Percentiles rank a stretch among this genome's conserved stretches.
These are phyloP conservation scores for Rhizoclosmatium sp. DNA, from an alignment of 192 early-diverging fungal genomes.

Conservation along the genomic window DNA sequence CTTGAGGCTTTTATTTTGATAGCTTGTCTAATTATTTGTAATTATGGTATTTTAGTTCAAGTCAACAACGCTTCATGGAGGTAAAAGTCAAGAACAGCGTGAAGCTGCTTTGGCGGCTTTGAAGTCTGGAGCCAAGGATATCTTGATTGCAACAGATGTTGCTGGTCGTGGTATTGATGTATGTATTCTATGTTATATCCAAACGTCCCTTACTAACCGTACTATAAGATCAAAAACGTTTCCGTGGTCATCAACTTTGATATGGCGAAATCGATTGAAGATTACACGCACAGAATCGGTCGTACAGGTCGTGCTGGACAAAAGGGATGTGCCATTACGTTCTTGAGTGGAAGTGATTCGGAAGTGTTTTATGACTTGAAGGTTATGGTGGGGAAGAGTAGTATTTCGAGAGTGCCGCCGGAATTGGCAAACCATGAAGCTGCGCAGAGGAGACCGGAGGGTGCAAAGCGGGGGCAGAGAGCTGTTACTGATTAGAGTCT, in stretches of 20 bases:
- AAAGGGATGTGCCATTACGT: slow-evolving; percentile 88
- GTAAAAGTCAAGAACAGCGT: slow-evolving; percentile 98
- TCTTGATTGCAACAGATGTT: slow-evolving; percentile 98
- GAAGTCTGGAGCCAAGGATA: slow-evolving; percentile 80
- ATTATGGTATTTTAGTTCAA: slow-evolving; percentile 47
- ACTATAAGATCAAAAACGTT: slow-evolving; percentile 73
- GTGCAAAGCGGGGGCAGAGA: slow-evolving; percentile 14
- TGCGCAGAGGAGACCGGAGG: slow-evolving; percentile 32
- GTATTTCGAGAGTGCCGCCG: slow-evolving; percentile 78
- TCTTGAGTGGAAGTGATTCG: slow-evolving; percentile 80
- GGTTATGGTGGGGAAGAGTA: slow-evolving; percentile 77
- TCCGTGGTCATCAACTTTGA: slow-evolving; percentile 97
- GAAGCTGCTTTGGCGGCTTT: slow-evolving; percentile 84
- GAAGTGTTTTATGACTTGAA: slow-evolving; percentile 90
- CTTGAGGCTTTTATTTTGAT: neutral
- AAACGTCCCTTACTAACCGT: no score
- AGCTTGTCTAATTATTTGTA: slow-evolving; percentile 3
- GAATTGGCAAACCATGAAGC: slow-evolving; percentile 70
- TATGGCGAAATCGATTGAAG: slow-evolving; percentile 98
- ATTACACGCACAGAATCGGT: slow-evolving; percentile 98
- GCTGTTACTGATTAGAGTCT: slow-evolving; percentile 27
- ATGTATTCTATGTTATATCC: no score
- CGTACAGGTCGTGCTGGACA: slow-evolving; percentile 98
- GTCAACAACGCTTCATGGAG: slow-evolving; percentile 88
- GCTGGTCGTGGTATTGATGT: slow-evolving; percentile 97